Percentiles rank a stretch among this genome's conserved stretches.
phyloP scores from a whole-genome alignment of 345 rosid species.

The Syzygium aromaticum region DNA sequence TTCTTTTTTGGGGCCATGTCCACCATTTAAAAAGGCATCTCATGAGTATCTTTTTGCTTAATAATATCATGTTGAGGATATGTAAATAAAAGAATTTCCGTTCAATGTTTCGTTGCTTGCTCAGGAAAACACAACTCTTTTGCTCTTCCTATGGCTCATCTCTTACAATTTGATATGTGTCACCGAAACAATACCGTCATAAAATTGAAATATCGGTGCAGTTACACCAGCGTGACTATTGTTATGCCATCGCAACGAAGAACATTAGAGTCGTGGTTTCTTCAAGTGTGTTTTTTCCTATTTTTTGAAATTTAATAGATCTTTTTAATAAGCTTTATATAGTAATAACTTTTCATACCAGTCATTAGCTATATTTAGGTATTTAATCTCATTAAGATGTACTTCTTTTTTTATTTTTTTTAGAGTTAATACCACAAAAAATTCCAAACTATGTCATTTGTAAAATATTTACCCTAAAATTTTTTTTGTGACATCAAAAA shows the following conservation, averaged over 20 bases:
- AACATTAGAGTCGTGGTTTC: neutral
- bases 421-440: too few species aligned
- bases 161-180: neutral
- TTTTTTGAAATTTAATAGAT: neutral
- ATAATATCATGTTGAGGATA: neutral
- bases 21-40: neutral
- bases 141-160: neutral
- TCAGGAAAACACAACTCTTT: neutral
- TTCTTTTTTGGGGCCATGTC: neutral
- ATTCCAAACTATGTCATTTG: too few species aligned
- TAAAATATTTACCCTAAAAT: too few species aligned
- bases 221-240: neutral
- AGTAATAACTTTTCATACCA: neutral
- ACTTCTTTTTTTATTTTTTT: neutral
- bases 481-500: too few species aligned
- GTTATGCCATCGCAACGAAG: neutral
- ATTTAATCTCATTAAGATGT: neutral
- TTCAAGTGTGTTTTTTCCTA: neutral
- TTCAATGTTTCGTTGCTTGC: neutral
- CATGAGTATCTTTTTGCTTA: neutral
- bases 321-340: neutral
- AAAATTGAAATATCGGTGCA: neutral
- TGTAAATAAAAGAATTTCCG: neutral
- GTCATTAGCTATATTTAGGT: neutral
- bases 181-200: neutral